Conservation (phyloP, 225 moss, liverwort and hornwort genomes). For the Pleurozium schreberi region DNA sequence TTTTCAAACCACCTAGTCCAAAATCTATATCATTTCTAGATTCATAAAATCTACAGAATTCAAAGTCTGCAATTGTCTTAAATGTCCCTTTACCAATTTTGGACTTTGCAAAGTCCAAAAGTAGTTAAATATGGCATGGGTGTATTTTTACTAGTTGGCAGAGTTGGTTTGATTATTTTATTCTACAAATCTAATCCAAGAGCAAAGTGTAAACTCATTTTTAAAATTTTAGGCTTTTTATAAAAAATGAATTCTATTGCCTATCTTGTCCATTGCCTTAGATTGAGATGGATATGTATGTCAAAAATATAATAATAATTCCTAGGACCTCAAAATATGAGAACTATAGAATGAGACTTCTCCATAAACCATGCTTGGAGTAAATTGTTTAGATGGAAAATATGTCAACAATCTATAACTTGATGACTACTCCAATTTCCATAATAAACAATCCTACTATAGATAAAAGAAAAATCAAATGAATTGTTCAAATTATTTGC, state of each 20-base stretch:
- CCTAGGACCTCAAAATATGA: not conserved
- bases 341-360: not conserved
- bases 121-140: too few species aligned
- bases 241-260: not conserved
- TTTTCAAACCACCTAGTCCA: too few species aligned
- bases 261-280: rapidly evolving
- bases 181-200: not conserved
- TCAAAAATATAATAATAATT: not conserved
- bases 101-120: too few species aligned
- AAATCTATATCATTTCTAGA: too few species aligned
- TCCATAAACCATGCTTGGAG: rapidly evolving
- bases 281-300: rapidly evolving
- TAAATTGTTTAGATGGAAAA: rapidly evolving
- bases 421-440: not conserved
- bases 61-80: too few species aligned
- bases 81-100: too few species aligned
- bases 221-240: not conserved
- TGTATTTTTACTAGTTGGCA: rapidly evolving
- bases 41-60: too few species aligned
- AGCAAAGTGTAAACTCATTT: not conserved
- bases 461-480: not conserved
- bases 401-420: not conserved
- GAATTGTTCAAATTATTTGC: too few species aligned
- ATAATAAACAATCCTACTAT: not conserved
- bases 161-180: not conserved